Conservation (phyloP, 129 eudicot species). For the Tagetes erecta region DNA sequence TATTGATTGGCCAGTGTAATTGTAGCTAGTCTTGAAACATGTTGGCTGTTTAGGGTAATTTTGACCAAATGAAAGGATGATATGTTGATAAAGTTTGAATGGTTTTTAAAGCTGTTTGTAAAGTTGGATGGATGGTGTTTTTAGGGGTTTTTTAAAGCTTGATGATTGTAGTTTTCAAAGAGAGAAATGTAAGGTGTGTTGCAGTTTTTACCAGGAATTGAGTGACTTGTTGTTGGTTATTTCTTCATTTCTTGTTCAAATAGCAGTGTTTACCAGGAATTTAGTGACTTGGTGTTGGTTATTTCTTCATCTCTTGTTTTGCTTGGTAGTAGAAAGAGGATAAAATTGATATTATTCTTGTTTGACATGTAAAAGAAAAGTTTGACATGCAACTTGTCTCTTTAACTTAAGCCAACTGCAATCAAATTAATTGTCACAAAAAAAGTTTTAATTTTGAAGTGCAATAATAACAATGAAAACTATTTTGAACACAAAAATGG, state of each 20-base stretch:
- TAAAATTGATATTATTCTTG: neutral
- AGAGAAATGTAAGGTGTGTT: neutral
- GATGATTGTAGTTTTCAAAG: neutral
- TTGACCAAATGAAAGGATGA: neutral
- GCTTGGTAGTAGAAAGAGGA: neutral
- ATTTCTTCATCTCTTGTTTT: neutral
- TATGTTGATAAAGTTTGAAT: neutral
- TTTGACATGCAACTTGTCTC: neutral
- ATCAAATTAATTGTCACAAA: neutral
- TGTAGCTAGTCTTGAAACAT: neutral
- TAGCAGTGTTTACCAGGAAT: neutral
- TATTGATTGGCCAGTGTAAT: neutral
- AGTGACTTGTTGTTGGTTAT: constrained; percentile 14
- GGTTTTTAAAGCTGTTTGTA: neutral
- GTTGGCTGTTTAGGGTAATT: neutral
- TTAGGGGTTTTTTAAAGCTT: neutral
- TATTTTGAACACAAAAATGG: neutral
- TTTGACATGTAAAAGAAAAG: neutral
- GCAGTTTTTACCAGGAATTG: neutral
- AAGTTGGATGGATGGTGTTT: constrained; percentile 1
- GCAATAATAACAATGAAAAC: neutral
- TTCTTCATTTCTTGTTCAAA: neutral
- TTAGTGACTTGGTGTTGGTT: constrained; percentile 14
- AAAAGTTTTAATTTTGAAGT: neutral
- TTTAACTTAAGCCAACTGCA: neutral